A percentile compares a stretch with the other conserved stretches of the same genome.
Evolutionary conservation across 345 rosid genomes (phyloP).

Genomic region (Pugionium cornutum): DNA sequence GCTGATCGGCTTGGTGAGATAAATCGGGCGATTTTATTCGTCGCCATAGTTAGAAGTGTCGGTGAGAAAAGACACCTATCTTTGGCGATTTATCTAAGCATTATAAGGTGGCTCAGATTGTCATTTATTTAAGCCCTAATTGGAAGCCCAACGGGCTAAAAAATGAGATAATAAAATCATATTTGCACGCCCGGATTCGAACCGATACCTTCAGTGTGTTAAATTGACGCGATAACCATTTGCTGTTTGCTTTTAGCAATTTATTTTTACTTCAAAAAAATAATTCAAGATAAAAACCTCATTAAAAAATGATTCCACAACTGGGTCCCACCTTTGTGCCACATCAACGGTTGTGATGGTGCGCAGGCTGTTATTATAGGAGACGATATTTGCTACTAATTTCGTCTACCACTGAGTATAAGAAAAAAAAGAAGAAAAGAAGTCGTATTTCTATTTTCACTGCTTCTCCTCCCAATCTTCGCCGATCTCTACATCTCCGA

Average conservation of each 20-base stretch:
- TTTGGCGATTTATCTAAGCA: background rate
- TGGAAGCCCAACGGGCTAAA: constrained; percentile 1
- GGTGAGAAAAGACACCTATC: background rate
- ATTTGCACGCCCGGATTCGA: background rate
- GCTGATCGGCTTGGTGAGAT: constrained; percentile 27
- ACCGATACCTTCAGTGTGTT: background rate
- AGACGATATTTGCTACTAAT: constrained; percentile 22
- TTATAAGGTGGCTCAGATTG: constrained; percentile 6
- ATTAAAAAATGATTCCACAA: background rate
- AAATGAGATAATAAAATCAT: background rate
- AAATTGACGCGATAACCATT: background rate
- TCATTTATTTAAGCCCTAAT: background rate
- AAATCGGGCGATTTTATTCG: constrained; percentile 27
- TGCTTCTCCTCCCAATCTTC: constrained; percentile 28
- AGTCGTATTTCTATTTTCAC: constrained; percentile 22
- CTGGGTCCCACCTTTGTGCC: background rate
- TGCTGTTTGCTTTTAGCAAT: no score
- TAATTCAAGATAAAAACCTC: no score
- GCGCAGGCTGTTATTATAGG: constrained; percentile 33
- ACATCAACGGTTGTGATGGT: constrained; percentile 17
- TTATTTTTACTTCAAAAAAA: no score
- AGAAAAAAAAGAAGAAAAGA: background rate
- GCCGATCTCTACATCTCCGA: constrained; percentile 36
- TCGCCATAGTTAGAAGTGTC: constrained; percentile 30
- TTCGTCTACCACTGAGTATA: constrained; percentile 16